A percentile compares a stretch with the other conserved stretches of the same genome.
phyloP scores from a whole-genome alignment of 129 eudicot genomes.

The Rutidosis leptorrhynchoides region DNA sequence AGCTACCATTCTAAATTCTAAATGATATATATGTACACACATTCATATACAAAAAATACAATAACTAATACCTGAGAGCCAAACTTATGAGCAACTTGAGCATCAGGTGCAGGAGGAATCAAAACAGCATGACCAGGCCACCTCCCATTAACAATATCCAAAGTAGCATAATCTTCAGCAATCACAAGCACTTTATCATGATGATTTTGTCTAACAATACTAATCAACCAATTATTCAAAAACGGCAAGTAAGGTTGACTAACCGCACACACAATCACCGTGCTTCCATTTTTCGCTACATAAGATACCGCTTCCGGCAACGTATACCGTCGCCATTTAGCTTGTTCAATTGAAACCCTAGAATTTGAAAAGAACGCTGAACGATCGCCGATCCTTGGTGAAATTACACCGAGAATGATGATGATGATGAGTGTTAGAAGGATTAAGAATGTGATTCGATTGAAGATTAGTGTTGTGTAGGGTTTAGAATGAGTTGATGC shows the following conservation, averaged over 20 bases:
- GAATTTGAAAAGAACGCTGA: conserved; percentile 24
- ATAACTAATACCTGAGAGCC: conserved; percentile 83
- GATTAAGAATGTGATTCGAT: conserved; percentile 43
- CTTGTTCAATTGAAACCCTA: conserved; percentile 14
- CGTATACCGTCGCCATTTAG: conserved; percentile 74
- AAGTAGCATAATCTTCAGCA: conserved; percentile 90
- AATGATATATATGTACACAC: no score
- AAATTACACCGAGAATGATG: conserved; percentile 53
- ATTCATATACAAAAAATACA: no score
- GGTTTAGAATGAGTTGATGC: conserved; percentile 47
- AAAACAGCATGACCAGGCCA: conserved; percentile 99
- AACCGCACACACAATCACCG: conserved; percentile 84
- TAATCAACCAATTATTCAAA: conserved; percentile 90
- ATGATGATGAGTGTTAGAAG: conserved; percentile 60
- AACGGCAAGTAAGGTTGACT: conserved; percentile 88
- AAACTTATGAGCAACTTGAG: conserved; percentile 78
- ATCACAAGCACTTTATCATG: conserved; percentile 87
- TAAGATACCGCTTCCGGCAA: conserved; percentile 58
- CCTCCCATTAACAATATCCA: conserved; percentile 63
- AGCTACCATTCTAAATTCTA: neutral
- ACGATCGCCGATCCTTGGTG: conserved; percentile 44
- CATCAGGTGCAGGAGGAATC: conserved; percentile 82
- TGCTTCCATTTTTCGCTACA: conserved; percentile 66
- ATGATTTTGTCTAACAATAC: conserved; percentile 67
- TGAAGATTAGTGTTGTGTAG: conserved; percentile 36